Percentiles rank a stretch among this genome's conserved stretches.
Conservation (phyloP, 192 early-diverging fungal genomes). For the Entophlyctis luteolus region DNA sequence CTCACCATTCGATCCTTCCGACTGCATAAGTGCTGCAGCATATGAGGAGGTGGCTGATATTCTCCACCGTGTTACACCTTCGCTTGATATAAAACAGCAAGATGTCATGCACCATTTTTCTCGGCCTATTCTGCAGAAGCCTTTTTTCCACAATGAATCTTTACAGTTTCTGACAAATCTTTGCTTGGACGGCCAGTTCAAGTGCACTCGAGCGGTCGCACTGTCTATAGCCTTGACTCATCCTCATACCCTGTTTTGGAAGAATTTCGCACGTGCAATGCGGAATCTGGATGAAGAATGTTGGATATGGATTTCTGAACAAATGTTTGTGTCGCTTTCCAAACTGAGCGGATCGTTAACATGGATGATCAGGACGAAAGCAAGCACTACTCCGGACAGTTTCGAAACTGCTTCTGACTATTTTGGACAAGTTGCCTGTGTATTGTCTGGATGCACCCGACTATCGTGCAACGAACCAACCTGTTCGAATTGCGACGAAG, state of each 20-base stretch:
- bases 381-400: background rate
- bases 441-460: background rate
- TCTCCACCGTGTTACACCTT: no score
- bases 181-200: background rate
- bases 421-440: conserved; percentile 2
- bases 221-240: conserved; percentile 4
- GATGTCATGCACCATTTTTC: no score
- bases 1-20: no score
- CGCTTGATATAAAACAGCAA: no score
- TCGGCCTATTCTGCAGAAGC: no score
- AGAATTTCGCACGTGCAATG: background rate
- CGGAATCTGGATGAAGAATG: background rate
- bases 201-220: conserved; percentile 4
- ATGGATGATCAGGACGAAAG: background rate
- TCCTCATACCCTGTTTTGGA: background rate
- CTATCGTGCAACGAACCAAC: background rate
- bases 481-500: background rate
- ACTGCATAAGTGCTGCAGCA: no score
- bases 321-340: background rate
- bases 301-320: conserved; percentile 8
- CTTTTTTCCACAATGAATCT: no score
- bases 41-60: no score
- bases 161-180: no score
- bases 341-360: background rate
- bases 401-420: background rate